Base-by-base conservation (phyloP, 306 rosid species). In the Albizia julibrissin region DNA sequence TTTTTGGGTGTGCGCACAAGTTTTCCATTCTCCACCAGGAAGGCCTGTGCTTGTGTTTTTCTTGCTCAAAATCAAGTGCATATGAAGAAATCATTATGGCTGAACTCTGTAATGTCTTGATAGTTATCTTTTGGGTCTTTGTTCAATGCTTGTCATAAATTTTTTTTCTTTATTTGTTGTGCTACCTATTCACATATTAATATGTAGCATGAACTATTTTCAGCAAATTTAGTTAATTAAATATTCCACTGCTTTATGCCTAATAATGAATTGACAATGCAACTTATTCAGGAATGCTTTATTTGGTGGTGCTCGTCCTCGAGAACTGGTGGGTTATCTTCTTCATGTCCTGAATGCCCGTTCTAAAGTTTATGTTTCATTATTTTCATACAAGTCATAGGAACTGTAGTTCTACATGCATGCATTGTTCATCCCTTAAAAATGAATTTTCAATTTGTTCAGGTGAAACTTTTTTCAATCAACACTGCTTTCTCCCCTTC, bases 221-320 rank as follows among this genome's bases (percentile, higher is more conserved):
- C 56, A 19, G 80, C 64, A 62, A 75, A 52, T 73, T 78, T 75
- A 31, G 72, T 72, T 84, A 54, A 12, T 74, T 61, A 73, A 1
- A 77, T 69, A 52, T 83, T 74, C 43, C 24, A 7, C 40, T 14
- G 59, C 59, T 72, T 64, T 52, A 4, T 76, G 72, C 39, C 61
- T 77, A 75, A 56, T 79, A 85, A 85, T 81, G 77, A 65, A 59
- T 52, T 31, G 34, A 27, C 73, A 33, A 68, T 82, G 77, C 84
- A 69, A 80, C 59, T 85, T 83, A 66, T 93, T 90, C 91, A 95
- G 99, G 96, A 88, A 83, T 76, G 82, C 90, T 27, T 82, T 95
- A 86, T 95, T 93, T 88, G 98, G 97, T 79, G 99, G 98, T 84
- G 98, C 98, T 85, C 98, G 98, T 47, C 99, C 99, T 6, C 90